A percentile compares a stretch with the other conserved stretches of the same genome.
phyloP scores from a whole-genome alignment of 208 protist species.

The Trypanosoma platydactyli region DNA sequence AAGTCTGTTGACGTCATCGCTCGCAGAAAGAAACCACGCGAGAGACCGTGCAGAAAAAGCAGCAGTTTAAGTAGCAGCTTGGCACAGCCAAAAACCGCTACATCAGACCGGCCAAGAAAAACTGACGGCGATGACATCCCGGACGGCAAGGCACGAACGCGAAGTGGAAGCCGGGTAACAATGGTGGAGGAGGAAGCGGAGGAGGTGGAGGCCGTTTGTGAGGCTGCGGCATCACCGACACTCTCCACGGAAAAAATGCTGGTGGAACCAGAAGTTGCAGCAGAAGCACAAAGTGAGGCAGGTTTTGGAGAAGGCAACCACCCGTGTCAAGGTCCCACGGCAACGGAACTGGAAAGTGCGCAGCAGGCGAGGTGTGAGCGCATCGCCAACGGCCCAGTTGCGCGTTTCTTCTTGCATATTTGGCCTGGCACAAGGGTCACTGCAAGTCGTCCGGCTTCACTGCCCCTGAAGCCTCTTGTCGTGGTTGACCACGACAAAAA shows the following conservation, averaged over 20 bases:
- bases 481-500: constrained; percentile 9
- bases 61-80: neutral
- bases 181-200: too few species aligned
- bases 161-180: too few species aligned
- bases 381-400: neutral
- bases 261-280: too few species aligned
- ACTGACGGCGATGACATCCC: too few species aligned
- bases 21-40: neutral
- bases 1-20: constrained; percentile 22
- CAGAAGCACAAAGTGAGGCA: neutral
- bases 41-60: neutral
- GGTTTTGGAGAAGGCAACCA: neutral
- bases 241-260: too few species aligned
- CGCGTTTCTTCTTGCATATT: constrained; percentile 17
- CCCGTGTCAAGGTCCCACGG: neutral
- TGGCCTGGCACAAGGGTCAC: constrained; percentile 4
- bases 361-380: neutral
- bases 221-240: too few species aligned
- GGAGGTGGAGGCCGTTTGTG: too few species aligned
- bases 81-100: neutral
- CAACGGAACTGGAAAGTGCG: neutral
- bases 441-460: constrained; percentile 7
- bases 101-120: too few species aligned
- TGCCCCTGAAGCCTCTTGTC: neutral
- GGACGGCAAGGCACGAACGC: too few species aligned